Percentiles rank a stretch among this genome's conserved stretches.
Conservation (phyloP, 306 rosid genomes). For the Lagenaria siceraria region DNA sequence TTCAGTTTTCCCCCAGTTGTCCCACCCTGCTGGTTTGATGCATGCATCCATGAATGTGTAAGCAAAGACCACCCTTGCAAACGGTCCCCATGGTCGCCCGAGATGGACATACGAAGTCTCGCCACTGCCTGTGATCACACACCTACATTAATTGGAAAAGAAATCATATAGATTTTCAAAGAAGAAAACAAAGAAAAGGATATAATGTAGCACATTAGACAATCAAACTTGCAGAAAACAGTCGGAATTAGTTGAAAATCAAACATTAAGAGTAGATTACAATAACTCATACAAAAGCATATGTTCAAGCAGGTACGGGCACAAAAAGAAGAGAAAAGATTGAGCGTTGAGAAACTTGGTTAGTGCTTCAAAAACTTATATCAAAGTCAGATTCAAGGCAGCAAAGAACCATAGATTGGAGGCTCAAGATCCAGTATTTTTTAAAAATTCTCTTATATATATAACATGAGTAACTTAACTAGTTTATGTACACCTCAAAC, state of each 20-base stretch:
- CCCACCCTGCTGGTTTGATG: constrained; percentile 60
- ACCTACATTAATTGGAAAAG: constrained; percentile 26
- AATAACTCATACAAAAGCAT: not conserved
- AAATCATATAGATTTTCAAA: too few relatives aligned
- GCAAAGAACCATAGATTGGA: not conserved
- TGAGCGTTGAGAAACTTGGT: too few relatives aligned
- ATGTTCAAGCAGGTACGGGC: too few relatives aligned
- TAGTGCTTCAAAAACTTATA: not conserved
- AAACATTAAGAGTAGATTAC: too few relatives aligned
- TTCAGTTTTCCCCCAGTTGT: constrained; percentile 72
- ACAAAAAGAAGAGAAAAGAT: too few relatives aligned
- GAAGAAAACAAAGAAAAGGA: not conserved
- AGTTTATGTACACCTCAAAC: not conserved
- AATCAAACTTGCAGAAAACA: too few relatives aligned
- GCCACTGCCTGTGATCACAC: constrained; percentile 70
- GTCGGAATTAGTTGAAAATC: too few relatives aligned
- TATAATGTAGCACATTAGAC: not conserved
- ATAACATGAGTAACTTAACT: not conserved
- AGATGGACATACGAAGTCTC: constrained; percentile 40
- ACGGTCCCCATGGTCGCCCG: constrained; percentile 96
- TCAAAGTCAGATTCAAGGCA: not conserved
- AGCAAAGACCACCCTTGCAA: constrained; percentile 80
- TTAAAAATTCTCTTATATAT: not conserved
- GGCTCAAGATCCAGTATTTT: not conserved
- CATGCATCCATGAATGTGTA: constrained; percentile 65